Base-by-base conservation (phyloP, 768 basidiomycete species). In the Tricholomella constricta region DNA sequence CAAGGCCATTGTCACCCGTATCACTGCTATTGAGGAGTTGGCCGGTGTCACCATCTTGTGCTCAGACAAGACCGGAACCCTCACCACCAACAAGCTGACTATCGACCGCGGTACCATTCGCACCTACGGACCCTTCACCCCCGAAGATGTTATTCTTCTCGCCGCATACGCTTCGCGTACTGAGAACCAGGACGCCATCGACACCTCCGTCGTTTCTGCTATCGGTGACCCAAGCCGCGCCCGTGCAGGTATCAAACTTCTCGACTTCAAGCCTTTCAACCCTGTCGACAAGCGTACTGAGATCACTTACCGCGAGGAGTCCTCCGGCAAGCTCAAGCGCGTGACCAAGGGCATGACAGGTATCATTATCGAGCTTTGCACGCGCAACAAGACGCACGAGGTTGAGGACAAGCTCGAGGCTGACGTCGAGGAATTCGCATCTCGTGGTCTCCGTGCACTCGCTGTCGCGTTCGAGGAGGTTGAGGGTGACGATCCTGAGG, bases 301-400 rank as follows among this genome's bases (percentile, higher is more conserved):
- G 77, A 95, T 96, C 70, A 98, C 96, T 45, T 98, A 98, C 79
- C 88, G 84, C 43, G 95, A 97, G 70, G 88, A 94, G 72, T 80
- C 92, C 7, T 80, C 90, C n/a, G 96, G 96, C 73, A 92, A 89
- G 72, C 83, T 98, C 62, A 97, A 96, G 85, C 92, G 96, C 65
- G 96, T 96, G 65, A 97, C 96, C 69, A 98, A 98, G 88, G 96
- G 96, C 70, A 98, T 98, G 96, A 98, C 96, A 38, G 96, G 94
- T 78, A 89, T 93, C 72, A 94, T 98, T 78, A 94, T 97, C 67
- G 93, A 96, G 52, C 89, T 97, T 44, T 98, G 95, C 85, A 80
- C 91, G 20, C 91, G 96, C 69, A 95, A 97, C 88, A 98, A 98
- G 85, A 91, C 91, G 35, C 87, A 91, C 10, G 93, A 93, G 57